Evolutionary conservation across 2,329 filamentous ascomycete species (phyloP).

Genomic region (Calonectria fujianensis): DNA sequence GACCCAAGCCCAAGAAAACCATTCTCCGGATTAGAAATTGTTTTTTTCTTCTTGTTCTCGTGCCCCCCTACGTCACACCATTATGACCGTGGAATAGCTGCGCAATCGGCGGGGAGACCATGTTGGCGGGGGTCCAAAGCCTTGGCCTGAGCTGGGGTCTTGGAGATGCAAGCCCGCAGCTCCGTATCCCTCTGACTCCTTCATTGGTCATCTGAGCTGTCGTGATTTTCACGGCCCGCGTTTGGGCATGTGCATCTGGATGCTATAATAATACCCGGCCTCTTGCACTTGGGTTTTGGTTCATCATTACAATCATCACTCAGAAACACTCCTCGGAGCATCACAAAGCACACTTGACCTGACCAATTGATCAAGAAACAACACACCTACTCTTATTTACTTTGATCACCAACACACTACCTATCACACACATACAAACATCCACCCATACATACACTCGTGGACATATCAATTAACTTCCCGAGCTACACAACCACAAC

Average conservation of each 20-base stretch:
- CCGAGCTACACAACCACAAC: constrained; percentile 21
- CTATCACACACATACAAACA: constrained; percentile 1
- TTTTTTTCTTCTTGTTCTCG: constrained; percentile 14
- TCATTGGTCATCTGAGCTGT: constrained; percentile 40
- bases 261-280: constrained; percentile 48
- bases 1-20: neutral
- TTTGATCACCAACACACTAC: constrained; percentile 4
- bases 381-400: neutral
- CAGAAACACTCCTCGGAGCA: constrained; percentile 21
- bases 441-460: constrained; percentile 10
- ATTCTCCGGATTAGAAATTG: constrained; percentile 14
- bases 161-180: constrained; percentile 41
- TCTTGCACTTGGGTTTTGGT: constrained; percentile 21
- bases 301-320: constrained; percentile 36
- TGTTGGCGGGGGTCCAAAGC: constrained; percentile 10
- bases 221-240: constrained; percentile 45
- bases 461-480: constrained; percentile 25
- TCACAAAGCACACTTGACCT: neutral
- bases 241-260: constrained; percentile 26
- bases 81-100: constrained; percentile 40
- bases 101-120: constrained; percentile 35
- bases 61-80: constrained; percentile 47
- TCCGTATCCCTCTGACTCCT: constrained; percentile 14
- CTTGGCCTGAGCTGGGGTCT: constrained; percentile 5
- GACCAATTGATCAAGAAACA: constrained; percentile 19